Conservation (phyloP, 2,329 filamentous ascomycete genomes). For the Trichophyton simii region DNA sequence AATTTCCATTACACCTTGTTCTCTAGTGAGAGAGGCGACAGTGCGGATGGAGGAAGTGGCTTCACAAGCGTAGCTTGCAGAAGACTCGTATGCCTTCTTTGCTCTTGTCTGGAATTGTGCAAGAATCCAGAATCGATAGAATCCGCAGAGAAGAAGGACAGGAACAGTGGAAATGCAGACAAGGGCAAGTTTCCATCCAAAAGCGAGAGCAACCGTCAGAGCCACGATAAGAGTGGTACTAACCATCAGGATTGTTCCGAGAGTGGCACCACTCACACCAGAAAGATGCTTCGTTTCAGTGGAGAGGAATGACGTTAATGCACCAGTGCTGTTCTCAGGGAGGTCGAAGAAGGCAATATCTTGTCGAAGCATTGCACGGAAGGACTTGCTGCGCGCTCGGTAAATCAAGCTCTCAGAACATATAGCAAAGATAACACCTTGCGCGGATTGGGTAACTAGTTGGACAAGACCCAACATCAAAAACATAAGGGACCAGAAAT, state of each 20-base stretch:
- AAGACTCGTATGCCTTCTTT: conserved; percentile 65
- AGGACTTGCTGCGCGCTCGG: conserved; percentile 67
- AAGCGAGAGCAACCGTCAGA: conserved; percentile 54
- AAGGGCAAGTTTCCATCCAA: conserved; percentile 79
- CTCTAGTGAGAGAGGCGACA: conserved; percentile 78
- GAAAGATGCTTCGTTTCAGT: conserved; percentile 82
- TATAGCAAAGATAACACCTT: conserved; percentile 65
- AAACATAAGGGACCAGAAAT: conserved; percentile 86
- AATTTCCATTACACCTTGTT: conserved; percentile 61
- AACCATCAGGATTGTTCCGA: conserved; percentile 76
- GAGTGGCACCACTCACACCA: conserved; percentile 73
- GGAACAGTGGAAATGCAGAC: conserved; percentile 72
- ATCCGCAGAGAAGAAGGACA: conserved; percentile 65
- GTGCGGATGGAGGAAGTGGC: conserved; percentile 89
- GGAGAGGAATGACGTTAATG: conserved; percentile 75
- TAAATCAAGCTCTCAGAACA: conserved; percentile 80
- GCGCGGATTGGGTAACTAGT: conserved; percentile 53
- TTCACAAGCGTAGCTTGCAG: conserved; percentile 81
- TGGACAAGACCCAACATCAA: conserved; percentile 67
- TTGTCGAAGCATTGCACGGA: conserved; percentile 79
- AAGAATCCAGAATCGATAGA: conserved; percentile 75
- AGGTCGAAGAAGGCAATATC: conserved; percentile 86
- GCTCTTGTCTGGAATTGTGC: conserved; percentile 66
- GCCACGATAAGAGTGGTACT: conserved; percentile 66
- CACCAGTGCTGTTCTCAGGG: conserved; percentile 78